These are phyloP conservation scores for Coniferiporia sulphurascens DNA, from an alignment of 1,284 basidiomycete species.

Conservation along the genomic window DNA sequence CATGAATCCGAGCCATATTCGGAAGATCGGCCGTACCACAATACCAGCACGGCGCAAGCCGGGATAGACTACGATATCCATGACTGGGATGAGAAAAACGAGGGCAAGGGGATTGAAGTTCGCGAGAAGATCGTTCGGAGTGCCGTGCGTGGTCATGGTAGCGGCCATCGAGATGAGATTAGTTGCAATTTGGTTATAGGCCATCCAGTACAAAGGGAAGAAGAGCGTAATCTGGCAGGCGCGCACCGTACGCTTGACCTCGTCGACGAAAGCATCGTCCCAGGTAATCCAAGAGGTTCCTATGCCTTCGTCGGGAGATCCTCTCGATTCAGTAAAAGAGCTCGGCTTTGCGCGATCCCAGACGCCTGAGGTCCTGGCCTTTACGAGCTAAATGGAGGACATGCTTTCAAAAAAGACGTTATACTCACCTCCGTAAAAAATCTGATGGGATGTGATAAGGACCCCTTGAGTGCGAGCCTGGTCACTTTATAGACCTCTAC, in stretches of 20 bases:
- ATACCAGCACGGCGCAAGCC: constrained; percentile 43
- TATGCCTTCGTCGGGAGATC: constrained; percentile 27
- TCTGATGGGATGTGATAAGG: constrained; percentile 16
- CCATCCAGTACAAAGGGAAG: constrained; percentile 52
- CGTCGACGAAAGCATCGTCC: constrained; percentile 58
- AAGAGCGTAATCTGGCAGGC: constrained; percentile 66
- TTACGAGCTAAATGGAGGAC: background rate
- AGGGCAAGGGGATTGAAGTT: constrained; percentile 57
- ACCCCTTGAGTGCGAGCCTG: constrained; percentile 19
- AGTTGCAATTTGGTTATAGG: constrained; percentile 49
- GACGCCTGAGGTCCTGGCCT: constrained; percentile 34
- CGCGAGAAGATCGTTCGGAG: constrained; percentile 56
- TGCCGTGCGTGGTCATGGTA: constrained; percentile 45
- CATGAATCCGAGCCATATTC: constrained; percentile 62
- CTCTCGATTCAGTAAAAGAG: constrained; percentile 23
- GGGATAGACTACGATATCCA: constrained; percentile 53
- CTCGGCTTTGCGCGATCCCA: constrained; percentile 57
- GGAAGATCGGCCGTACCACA: constrained; percentile 57
- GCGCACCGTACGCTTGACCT: constrained; percentile 55
- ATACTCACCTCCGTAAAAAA: constrained; percentile 14
- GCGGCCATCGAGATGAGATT: constrained; percentile 52
- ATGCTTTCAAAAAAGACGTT: background rate
- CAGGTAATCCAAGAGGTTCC: constrained; percentile 33
- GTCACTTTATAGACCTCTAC: constrained; percentile 13
- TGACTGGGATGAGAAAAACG: constrained; percentile 44